Evolutionary conservation across 2,329 filamentous ascomycete species (phyloP), one percentile per base, ranked within the genome.

Genomic region (Aspergillus sp.): DNA sequence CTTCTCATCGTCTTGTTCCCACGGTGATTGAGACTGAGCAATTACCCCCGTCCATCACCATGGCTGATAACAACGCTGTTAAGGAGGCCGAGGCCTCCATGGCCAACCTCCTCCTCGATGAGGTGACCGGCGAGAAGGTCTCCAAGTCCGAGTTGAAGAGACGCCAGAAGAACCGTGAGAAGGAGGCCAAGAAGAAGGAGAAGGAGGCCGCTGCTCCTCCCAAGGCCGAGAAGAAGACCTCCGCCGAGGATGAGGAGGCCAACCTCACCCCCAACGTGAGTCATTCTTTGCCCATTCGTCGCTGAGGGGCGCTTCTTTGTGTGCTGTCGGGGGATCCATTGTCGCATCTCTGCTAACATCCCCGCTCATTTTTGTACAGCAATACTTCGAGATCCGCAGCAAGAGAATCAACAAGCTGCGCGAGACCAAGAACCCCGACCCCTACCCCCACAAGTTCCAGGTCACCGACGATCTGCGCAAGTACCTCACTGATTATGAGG

Each of bases 361-460:
- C 41, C 21, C 36, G 36, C n/a, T 38, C 36, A 13, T n/a, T 51
- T 39, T 15, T 56, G 23, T 59, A 13, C 71, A 90, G 86, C 88
- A 91, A 88, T 99, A 98, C 83, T 97, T 96, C 76, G 95, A 99
- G 81, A 96, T 98, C 75, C 90, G 95, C 64, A 96, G 90, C 72
- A 87, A 91, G 68, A 85, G 85, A 67, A 88, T 96, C 81, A 89
- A 90, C 77, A 89, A 89, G 71, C 84, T 94, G 65, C 86, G 89
- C 71, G 82, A 88, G 73, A 87, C 86, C 73, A 88, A 90, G 81
- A 81, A 87, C 61, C 90, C 90, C 42, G 90, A 94, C 73, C 91
- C 91, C 13, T 96, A 97, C 79, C 95, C 95, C 7, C 94, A 99
- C 88, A 90, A 90, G 84, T 98, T 96, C 84, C 83, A 93, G 60